Percentiles rank a stretch among this genome's conserved stretches.
These are phyloP conservation scores for Angomonas deanei DNA, from an alignment of 208 protist genomes.

Conservation along the genomic window DNA sequence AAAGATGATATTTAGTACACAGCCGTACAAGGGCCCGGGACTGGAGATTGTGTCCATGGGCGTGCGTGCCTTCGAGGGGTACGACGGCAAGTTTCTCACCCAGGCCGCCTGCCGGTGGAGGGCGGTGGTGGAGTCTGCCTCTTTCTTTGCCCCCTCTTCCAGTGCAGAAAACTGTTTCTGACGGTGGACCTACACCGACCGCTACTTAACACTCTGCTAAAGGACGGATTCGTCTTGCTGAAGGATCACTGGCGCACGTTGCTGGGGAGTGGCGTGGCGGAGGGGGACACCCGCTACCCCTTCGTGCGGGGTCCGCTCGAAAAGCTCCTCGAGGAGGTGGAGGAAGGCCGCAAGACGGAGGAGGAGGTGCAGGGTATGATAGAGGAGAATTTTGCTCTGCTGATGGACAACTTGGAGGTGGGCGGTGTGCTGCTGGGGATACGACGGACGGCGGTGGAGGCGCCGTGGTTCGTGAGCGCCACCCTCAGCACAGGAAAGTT, in stretches of 20 bases:
- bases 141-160: constrained; percentile 53
- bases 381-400: constrained; percentile 16
- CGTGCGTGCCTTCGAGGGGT: constrained; percentile 79
- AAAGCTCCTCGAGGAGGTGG: constrained; percentile 21
- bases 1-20: constrained; percentile 59
- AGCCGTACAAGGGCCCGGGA: constrained; percentile 85
- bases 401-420: constrained; percentile 38
- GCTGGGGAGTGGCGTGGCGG: constrained; percentile 23
- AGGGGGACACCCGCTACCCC: constrained; percentile 12
- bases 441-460: constrained; percentile 9
- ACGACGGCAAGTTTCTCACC: constrained; percentile 70
- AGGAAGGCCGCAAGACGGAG: constrained; percentile 5
- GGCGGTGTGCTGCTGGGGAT: constrained; percentile 66
- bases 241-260: constrained; percentile 64
- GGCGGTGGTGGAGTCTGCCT: constrained; percentile 73
- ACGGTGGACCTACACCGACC: constrained; percentile 23
- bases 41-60: constrained; percentile 85
- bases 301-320: constrained; percentile 34
- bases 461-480: constrained; percentile 72
- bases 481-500: constrained; percentile 77
- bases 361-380: constrained; percentile 12
- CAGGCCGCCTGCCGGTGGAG: constrained; percentile 77
- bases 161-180: constrained; percentile 54
- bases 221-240: constrained; percentile 63
- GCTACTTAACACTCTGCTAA: constrained; percentile 54